These are phyloP conservation scores for Lactifluus volemus DNA, from an alignment of 768 basidiomycete genomes.

Conservation along the genomic window DNA sequence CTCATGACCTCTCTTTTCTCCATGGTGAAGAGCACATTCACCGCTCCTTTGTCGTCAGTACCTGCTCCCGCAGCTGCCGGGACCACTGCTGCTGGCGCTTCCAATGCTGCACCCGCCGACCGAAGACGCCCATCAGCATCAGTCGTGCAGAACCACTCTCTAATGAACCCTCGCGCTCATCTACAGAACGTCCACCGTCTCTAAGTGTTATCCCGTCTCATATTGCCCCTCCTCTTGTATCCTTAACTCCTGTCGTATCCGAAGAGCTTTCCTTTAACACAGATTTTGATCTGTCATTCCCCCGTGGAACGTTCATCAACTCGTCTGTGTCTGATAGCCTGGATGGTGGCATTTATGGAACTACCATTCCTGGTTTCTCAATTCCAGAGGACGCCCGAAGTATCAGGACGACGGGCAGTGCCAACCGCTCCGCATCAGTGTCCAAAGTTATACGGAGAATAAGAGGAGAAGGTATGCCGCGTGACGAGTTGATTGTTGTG, in stretches of 20 bases:
- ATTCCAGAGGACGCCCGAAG: conserved; percentile 88
- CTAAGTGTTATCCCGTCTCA: conserved; percentile 42
- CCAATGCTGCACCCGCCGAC: conserved; percentile 33
- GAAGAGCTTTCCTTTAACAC: conserved; percentile 62
- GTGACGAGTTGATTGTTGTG: conserved; percentile 1
- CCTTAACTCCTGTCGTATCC: conserved; percentile 76
- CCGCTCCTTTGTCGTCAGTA: conserved; percentile 52
- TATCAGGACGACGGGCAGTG: conserved; percentile 62
- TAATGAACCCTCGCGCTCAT: conserved; percentile 38
- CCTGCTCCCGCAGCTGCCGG: conserved; percentile 32
- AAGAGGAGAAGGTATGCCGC: conserved; percentile 69
- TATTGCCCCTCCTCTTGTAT: conserved; percentile 76
- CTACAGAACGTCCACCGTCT: conserved; percentile 51
- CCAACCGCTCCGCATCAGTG: conserved; percentile 72
- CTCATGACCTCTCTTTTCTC: conserved; percentile 75
- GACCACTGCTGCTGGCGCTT: conserved; percentile 21
- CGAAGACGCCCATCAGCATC: conserved; percentile 52
- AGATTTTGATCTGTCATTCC: conserved; percentile 54
- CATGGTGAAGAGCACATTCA: conserved; percentile 71
- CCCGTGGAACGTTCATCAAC: conserved; percentile 40
- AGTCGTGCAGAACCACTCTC: conserved; percentile 36
- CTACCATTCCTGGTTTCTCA: conserved; percentile 85
- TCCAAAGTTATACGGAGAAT: conserved; percentile 87
- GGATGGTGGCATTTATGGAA: conserved; percentile 55
- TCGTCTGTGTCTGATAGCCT: conserved; percentile 46